These are phyloP conservation scores for Pseudocohnilembus persalinus DNA, from an alignment of 169 alveolate genomes.

Conservation along the genomic window DNA sequence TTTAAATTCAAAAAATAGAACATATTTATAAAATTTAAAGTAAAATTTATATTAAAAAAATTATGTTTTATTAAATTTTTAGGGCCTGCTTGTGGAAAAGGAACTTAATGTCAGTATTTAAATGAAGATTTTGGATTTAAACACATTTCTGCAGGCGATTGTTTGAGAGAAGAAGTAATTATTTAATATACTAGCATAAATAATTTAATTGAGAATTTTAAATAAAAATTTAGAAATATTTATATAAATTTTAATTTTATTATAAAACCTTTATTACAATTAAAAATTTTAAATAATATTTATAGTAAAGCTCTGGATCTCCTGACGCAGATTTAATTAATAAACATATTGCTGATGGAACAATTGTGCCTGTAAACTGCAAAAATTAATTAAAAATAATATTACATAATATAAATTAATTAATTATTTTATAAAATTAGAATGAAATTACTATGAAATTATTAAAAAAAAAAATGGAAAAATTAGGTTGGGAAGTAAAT, in stretches of 20 bases:
- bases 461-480: not conserved
- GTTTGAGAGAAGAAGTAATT: not conserved
- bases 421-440: not conserved
- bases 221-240: no score
- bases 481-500: not conserved
- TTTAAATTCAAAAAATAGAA: no score
- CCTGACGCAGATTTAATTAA: not conserved
- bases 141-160: not conserved
- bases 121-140: not conserved
- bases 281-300: no score
- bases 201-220: no score
- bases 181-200: not conserved
- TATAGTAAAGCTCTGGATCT: not conserved
- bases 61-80: not conserved
- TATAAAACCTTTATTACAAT: no score
- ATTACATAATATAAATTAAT: no score
- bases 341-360: not conserved
- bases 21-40: no score
- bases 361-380: not conserved
- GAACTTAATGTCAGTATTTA: not conserved
- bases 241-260: no score
- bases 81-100: not conserved
- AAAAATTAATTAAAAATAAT: no score
- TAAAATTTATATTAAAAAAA: no score
- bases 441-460: not conserved